Evolutionary conservation across 164 flowering plant species (phyloP).

Genomic region (Liriodendron chinense): DNA sequence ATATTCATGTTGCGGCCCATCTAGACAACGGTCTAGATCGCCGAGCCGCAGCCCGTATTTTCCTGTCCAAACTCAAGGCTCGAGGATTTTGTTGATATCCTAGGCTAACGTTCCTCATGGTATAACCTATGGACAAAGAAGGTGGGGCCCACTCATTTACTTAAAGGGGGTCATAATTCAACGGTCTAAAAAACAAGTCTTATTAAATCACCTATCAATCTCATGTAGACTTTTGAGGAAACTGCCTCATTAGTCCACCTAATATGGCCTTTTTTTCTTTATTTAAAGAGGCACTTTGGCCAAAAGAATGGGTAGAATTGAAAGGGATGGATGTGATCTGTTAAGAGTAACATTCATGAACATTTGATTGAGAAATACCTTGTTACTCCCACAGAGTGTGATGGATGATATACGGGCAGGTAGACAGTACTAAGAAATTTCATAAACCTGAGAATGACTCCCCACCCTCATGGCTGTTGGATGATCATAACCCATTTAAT

Average conservation of each 20-base stretch:
- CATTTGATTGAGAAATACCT: neutral
- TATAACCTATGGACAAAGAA: neutral
- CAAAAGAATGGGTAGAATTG: neutral
- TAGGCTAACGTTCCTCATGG: neutral
- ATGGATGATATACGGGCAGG: neutral
- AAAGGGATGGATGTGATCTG: neutral
- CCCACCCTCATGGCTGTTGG: too few relatives aligned
- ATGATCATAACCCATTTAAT: too few relatives aligned
- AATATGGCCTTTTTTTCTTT: neutral
- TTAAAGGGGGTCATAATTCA: conserved; percentile 1
- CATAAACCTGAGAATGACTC: too few relatives aligned
- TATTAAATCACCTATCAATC: conserved; percentile 3
- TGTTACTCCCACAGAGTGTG: neutral
- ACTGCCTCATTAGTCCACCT: neutral
- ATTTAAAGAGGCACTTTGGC: neutral
- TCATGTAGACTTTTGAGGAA: conserved; percentile 5
- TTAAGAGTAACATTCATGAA: neutral
- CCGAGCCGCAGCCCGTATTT: neutral
- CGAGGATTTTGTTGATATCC: neutral
- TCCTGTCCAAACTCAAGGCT: neutral
- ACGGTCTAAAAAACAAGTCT: neutral
- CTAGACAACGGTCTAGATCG: neutral
- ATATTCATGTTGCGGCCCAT: neutral
- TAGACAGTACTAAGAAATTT: neutral
- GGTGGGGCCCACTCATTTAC: neutral